Evolutionary conservation across 345 rosid genomes (phyloP), one percentile per base, ranked within the genome.

Genomic region (Toxicodendron radicans): DNA sequence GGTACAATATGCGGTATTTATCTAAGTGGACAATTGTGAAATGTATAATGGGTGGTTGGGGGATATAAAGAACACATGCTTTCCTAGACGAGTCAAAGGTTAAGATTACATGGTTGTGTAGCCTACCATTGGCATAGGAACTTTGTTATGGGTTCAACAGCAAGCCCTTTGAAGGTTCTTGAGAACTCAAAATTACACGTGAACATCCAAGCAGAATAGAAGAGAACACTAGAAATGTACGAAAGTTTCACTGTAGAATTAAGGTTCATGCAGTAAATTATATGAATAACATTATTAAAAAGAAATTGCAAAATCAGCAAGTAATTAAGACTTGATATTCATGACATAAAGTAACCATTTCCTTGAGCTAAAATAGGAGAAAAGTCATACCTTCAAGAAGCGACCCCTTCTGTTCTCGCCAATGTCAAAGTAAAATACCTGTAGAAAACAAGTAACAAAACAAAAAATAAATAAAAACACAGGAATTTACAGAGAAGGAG

Each of bases 381-480:
- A 38, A 76, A 5, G 0, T 60, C 2, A 59, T 80, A 93, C 99
- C 98, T 93, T 93, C 82, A 95, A 83, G 83, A 95, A 95, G 65
- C 98, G 92, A 64, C 98, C 99, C 66, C 98, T 89, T 32, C 99
- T 81, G 74, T 95, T 95, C 80, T 95, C 98, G 49, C 98, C 99
- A 64, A 95, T 92, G 80, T 95, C 98, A 67, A 95, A 95, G 87
- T 93, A 93, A 83, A 95, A 95, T 58, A 95, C 93, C 97, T 92
- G 86, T 14, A 30, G 18, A 64, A 35, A 38, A 7, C 3, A 41
- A 58, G 43, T 6, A 27, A 21, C 7, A 43, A 21, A 43, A 58
- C 9, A 10, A 20, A n/a, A 21, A 35, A 69, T 10, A 54, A 53
- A 62, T 23, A 10, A 41, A 3, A 33, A 49, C 3, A 69, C 35